phyloP scores from a whole-genome alignment of 345 rosid genomes.

The Brassica nigra region DNA sequence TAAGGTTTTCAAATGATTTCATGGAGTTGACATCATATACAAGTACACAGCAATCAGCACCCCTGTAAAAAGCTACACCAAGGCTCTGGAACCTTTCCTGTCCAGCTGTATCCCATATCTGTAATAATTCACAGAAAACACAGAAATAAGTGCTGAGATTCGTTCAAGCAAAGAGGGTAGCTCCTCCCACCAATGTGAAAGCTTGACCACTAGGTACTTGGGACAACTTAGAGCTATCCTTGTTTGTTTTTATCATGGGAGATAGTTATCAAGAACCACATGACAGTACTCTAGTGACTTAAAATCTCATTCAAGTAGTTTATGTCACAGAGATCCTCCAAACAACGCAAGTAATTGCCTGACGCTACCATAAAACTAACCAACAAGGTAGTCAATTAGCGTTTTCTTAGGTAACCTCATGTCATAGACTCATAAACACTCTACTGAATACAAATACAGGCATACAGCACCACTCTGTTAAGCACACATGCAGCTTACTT shows the following conservation, averaged over 20 bases:
- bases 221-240: background rate
- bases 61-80: constrained; percentile 88
- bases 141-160: constrained; percentile 15
- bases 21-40: constrained; percentile 86
- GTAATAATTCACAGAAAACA: constrained; percentile 8
- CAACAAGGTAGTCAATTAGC: background rate
- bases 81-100: constrained; percentile 96
- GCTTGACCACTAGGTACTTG: background rate
- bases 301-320: background rate
- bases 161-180: background rate
- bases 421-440: background rate
- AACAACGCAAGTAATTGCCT: no score
- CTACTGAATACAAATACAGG: background rate
- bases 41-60: constrained; percentile 87
- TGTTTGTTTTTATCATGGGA: background rate
- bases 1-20: constrained; percentile 80
- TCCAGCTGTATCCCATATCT: constrained; percentile 99
- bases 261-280: background rate
- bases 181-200: background rate
- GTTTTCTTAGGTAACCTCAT: background rate
- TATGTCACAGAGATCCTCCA: no score
- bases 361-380: no score
- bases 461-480: constrained; percentile 11
- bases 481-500: background rate
- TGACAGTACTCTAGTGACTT: background rate